Conservation (phyloP, 2,329 filamentous ascomycete genomes). For the Ophiostoma sp. region DNA sequence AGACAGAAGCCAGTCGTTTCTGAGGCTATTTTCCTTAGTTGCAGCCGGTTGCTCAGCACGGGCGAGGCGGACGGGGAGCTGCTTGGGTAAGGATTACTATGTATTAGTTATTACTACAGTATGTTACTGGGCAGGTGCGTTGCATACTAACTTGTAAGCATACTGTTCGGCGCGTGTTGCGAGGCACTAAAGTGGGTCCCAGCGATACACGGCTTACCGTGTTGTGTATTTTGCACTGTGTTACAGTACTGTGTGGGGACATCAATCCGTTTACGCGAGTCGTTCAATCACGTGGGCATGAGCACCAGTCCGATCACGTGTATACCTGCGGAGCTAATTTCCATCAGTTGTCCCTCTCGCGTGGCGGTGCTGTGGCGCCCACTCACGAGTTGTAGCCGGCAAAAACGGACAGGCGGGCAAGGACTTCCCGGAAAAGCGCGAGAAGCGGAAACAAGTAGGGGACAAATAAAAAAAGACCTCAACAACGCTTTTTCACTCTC, state of each 20-base stretch:
- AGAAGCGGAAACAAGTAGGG: slow-evolving; percentile 23
- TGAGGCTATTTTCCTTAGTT: slow-evolving; percentile 22
- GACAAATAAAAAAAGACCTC: slow-evolving; percentile 27
- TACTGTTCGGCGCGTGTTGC: not conserved
- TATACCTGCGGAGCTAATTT: not conserved
- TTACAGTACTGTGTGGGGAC: no score
- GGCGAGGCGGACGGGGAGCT: not conserved
- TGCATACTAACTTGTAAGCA: not conserved
- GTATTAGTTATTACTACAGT: not conserved
- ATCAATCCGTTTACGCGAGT: no score
- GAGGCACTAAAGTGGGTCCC: slow-evolving; percentile 1
- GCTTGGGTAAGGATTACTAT: slow-evolving; percentile 6
- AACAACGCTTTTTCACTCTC: slow-evolving; percentile 21
- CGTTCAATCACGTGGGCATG: not conserved
- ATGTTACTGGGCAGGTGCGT: not conserved
- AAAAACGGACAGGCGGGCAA: slow-evolving; percentile 26
- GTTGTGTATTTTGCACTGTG: not conserved
- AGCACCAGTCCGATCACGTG: not conserved
- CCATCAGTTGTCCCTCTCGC: not conserved
- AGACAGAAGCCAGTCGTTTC: slow-evolving; percentile 13
- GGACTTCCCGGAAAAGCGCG: slow-evolving; percentile 28
- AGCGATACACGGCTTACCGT: not conserved
- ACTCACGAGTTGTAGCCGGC: slow-evolving; percentile 25
- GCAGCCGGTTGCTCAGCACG: not conserved
- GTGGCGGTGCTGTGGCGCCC: slow-evolving; percentile 18